Evolutionary conservation across 176 grass and related monocot species (phyloP).

Genomic region (Sorghum bicolor): DNA sequence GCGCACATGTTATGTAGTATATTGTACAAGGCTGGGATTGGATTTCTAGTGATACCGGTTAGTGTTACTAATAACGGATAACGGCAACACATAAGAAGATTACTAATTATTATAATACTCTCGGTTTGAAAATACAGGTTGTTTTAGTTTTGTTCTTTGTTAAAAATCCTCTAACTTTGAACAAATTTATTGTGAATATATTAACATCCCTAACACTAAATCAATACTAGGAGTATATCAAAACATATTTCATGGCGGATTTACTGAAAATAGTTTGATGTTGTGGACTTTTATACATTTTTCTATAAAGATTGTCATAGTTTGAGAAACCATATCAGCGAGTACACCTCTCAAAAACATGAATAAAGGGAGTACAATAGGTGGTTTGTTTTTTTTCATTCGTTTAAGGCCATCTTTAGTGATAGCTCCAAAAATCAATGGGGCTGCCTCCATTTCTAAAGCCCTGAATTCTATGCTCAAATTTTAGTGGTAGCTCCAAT

Average conservation of each 20-base stretch:
- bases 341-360: too few relatives aligned
- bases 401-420: too few relatives aligned
- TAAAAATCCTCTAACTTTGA: not conserved
- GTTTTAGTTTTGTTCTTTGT: not conserved
- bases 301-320: not conserved
- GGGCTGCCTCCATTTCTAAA: too few relatives aligned
- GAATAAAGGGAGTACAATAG: too few relatives aligned
- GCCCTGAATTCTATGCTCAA: too few relatives aligned
- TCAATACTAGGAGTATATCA: not conserved
- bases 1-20: not conserved
- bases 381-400: too few relatives aligned
- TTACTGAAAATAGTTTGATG: not conserved
- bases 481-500: too few relatives aligned
- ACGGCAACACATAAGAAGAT: too few relatives aligned
- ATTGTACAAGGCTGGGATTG: not conserved
- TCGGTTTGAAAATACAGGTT: not conserved
- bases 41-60: not conserved
- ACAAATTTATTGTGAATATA: not conserved
- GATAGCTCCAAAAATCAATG: too few relatives aligned
- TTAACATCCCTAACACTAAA: not conserved
- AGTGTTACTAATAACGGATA: too few relatives aligned
- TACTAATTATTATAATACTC: not conserved
- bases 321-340: too few relatives aligned
- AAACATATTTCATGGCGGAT: not conserved
- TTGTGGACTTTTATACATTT: not conserved